phyloP scores from a whole-genome alignment of 2,329 filamentous ascomycete species.

The Aspergillus novofumigatus region DNA sequence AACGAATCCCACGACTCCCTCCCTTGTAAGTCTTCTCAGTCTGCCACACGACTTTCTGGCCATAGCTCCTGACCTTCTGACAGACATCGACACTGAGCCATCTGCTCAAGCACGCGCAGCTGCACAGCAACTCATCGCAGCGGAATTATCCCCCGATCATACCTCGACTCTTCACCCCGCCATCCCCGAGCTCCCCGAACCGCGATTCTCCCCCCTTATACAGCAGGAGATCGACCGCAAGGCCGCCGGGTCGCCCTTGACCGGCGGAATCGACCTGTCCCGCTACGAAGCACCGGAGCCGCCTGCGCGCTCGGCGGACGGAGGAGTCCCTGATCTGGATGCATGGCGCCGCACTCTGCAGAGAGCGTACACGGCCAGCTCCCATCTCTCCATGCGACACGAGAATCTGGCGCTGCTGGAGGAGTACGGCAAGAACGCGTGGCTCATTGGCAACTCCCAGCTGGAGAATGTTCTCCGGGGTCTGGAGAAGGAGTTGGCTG shows the following conservation, averaged over 20 bases:
- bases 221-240: conserved; percentile 66
- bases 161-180: conserved; percentile 53
- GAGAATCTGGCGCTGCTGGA: conserved; percentile 71
- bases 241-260: conserved; percentile 54
- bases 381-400: conserved; percentile 54
- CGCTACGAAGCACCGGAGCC: conserved; percentile 78
- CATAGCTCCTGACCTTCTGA: conserved; percentile 4
- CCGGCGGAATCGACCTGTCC: conserved; percentile 64
- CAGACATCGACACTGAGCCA: conserved; percentile 77
- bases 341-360: conserved; percentile 51
- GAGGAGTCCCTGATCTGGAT: conserved; percentile 29
- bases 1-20: conserved; percentile 73
- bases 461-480: conserved; percentile 66
- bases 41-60: conserved; percentile 1
- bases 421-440: conserved; percentile 79
- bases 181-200: conserved; percentile 50
- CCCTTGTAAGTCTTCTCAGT: conserved; percentile 59
- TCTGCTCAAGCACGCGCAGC: conserved; percentile 57
- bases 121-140: conserved; percentile 65
- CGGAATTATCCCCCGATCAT: conserved; percentile 56
- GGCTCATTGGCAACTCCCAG: conserved; percentile 80
- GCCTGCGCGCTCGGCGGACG: conserved; percentile 40
- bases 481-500: conserved; percentile 71
- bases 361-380: conserved; percentile 55
- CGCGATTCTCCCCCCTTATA: conserved; percentile 63